phyloP scores from a whole-genome alignment of 2,329 filamentous ascomycete species.

The Microcyclosporella mali region DNA sequence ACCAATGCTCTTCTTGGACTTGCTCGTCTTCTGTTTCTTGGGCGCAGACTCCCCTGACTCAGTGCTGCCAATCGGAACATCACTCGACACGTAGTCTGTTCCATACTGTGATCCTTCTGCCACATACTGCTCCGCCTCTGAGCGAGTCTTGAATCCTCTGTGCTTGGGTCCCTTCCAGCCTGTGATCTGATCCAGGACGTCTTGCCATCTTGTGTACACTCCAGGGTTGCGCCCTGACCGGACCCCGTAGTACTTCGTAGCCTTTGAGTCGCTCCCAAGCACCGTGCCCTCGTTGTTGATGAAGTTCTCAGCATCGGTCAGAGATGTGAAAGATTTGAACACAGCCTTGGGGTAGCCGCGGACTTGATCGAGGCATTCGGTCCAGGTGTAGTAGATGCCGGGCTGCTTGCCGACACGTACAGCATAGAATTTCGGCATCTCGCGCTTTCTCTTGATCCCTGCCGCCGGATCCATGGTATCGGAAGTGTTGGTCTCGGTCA shows the following conservation, averaged over 20 bases:
- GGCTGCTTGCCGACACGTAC: constrained; percentile 55
- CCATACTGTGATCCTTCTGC: constrained; percentile 24
- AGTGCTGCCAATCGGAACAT: constrained; percentile 17
- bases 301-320: constrained; percentile 73
- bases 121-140: constrained; percentile 76
- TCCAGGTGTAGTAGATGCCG: constrained; percentile 59
- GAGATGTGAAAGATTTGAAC: constrained; percentile 68
- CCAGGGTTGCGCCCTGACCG: constrained; percentile 53
- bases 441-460: constrained; percentile 53
- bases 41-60: constrained; percentile 23
- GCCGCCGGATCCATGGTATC: constrained; percentile 20
- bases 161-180: constrained; percentile 62
- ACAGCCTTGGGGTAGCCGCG: constrained; percentile 50
- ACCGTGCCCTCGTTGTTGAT: constrained; percentile 50
- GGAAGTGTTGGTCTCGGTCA: constrained; percentile 30
- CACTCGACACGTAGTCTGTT: constrained; percentile 2
- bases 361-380: constrained; percentile 56
- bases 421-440: constrained; percentile 54
- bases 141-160: constrained; percentile 42
- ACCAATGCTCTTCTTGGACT: constrained; percentile 33
- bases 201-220: constrained; percentile 61
- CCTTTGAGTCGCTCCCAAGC: constrained; percentile 12
- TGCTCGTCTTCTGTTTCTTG: constrained; percentile 37
- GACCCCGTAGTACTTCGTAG: constrained; percentile 54
- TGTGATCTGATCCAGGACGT: constrained; percentile 65